Evolutionary conservation across 331 rosid species (phyloP).

Genomic region (Cydonia oblonga): DNA sequence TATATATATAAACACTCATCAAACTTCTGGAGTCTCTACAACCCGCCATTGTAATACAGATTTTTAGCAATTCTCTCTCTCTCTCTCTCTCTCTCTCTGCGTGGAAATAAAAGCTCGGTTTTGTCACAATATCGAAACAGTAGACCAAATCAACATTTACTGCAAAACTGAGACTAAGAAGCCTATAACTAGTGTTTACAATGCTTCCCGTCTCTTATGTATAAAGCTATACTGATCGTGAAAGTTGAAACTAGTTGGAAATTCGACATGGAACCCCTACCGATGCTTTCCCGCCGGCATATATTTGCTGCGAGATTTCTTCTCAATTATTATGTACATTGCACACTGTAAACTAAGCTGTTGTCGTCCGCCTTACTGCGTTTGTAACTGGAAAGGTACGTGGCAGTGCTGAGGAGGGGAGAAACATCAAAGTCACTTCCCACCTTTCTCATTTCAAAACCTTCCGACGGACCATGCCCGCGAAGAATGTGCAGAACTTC

Average conservation of each 20-base stretch:
- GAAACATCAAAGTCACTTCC: slow-evolving; percentile 38
- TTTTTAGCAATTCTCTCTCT: background rate
- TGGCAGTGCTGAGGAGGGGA: slow-evolving; percentile 45
- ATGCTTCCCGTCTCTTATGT: background rate
- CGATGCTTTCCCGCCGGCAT: background rate
- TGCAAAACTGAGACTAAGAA: no score
- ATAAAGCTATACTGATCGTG: background rate
- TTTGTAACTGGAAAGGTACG: slow-evolving; percentile 51
- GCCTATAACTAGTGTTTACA: no score
- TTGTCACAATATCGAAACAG: background rate
- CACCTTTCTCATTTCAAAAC: slow-evolving; percentile 12
- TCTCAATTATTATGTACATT: background rate
- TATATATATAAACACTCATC: background rate
- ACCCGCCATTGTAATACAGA: background rate
- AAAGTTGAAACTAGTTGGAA: background rate
- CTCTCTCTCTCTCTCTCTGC: background rate
- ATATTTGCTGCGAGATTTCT: background rate
- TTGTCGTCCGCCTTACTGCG: slow-evolving; percentile 21
- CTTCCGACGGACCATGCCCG: slow-evolving; percentile 23
- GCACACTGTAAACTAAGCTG: slow-evolving; percentile 16
- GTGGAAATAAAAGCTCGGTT: background rate
- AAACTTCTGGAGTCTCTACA: background rate
- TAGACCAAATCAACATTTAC: no score
- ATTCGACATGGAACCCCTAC: background rate
- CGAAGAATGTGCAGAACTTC: slow-evolving; percentile 62